Base-by-base conservation (phyloP, 2,329 filamentous ascomycete genomes). In the Cordyceps militaris region DNA sequence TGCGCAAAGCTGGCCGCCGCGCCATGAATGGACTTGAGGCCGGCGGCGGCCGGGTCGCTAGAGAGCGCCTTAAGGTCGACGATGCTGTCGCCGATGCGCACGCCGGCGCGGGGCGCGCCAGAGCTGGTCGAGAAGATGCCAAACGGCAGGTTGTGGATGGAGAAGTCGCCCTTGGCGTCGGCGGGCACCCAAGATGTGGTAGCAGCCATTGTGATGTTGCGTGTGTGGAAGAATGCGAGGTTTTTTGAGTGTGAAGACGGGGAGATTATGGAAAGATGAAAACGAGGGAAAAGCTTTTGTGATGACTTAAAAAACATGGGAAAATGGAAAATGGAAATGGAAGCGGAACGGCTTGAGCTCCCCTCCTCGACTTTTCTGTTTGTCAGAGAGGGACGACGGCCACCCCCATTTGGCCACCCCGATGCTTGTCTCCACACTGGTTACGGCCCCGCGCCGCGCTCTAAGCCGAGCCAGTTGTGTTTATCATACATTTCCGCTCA, bases 61-160 rank as follows among this genome's bases (percentile, higher is more conserved):
- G 63, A 44, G 21, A 65, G 63, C 23, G 59, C 59, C 13, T 61
- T 52, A 24, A 91, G 75, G 65, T 91, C 85, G 53, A 91, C 72
- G 1, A 83, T 84, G 69, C 86, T 75, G 24, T 82, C 77, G 49
- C 87, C 87, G 66, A 91, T 85, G n/a, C 86, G 85, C 61, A 87
- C 75, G 24, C 86, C 87, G 19, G 82, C 77, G 32, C 82, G 83
- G 13, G 84, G 49, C 74, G 74, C 16, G 75, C 79, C 76, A 2
- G 74, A 69, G 10, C 75, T 62, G 1, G 83, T 85, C 42, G 81
- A 85, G 66, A 91, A 87, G 71, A 91, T 83, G 61, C 87, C 87
- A 66, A 90, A 90, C 1, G 87, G 87, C 59, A 91, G 84, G 67
- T 91, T 91, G 61, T 82, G 80, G 55, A 90, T 74, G 11, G 86